Base-by-base conservation (phyloP, 1,139 yeast genomes). In the Candida mesenterica region DNA sequence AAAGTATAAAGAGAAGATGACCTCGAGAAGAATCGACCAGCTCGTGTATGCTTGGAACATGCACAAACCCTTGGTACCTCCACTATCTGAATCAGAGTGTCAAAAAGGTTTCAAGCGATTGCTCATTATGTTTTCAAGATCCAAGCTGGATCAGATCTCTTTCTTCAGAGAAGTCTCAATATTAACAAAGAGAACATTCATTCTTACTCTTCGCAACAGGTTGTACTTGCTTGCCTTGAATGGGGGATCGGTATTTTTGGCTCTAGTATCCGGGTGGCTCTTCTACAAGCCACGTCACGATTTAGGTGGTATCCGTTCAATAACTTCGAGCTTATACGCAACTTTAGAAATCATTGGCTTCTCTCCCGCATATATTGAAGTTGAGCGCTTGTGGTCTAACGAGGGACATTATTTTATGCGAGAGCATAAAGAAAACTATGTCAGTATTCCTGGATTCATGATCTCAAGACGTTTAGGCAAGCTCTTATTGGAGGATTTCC, bases 331-430 rank as follows among this genome's bases (percentile, higher is more conserved):
- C 2, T 55, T 86, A 5, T 87, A 87, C 58, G 79, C 77, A 2
- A 68, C 82, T 28, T 61, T 75, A 35, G 84, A 87, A 33, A 62
- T 83, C 15, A 79, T 84, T 52, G 84, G 87, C 3, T 84, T 86
- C 52, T 58, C 81, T 38, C 77, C 87, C 30, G 59, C 84, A 53
- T 64, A 84, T 34, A 79, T 81, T 52, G 96, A 88, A 57, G 69
- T 82, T 3, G 86, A 83, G 52, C 65, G 96, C 31, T 61, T 87
- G 5, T 84, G 90, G 67, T 64, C 70, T 4, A 63, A 69, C 6
- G 96, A 87, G 55, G 78, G 90, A 26, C 64, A 73, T 28, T 71
- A 79, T 15, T 87, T 80, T 55, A 85, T 81, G 53, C 63, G 92
- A 41, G 96, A 88, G 55, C 69, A 84, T 41, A 72, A 76, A 33